Evolutionary conservation across 2,329 filamentous ascomycete genomes (phyloP).

Genomic region (Biscogniauxia sp.): DNA sequence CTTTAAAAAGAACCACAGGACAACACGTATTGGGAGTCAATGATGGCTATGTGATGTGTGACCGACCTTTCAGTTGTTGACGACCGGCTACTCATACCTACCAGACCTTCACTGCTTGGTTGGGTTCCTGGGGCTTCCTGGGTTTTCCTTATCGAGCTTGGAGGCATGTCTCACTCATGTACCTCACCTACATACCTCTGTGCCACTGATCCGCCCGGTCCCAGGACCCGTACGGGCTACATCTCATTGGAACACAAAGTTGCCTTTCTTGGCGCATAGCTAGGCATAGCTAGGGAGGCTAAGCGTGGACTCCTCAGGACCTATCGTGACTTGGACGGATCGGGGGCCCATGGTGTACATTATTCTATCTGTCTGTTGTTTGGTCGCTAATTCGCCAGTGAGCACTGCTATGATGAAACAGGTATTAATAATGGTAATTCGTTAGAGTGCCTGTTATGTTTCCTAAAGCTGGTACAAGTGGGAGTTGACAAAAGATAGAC

Average conservation of each 20-base stretch:
- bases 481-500: too few species aligned
- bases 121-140: too few species aligned
- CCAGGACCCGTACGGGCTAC: too few species aligned
- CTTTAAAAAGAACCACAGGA: not conserved
- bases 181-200: too few species aligned
- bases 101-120: not conserved
- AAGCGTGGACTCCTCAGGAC: not conserved
- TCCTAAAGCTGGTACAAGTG: too few species aligned
- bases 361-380: not conserved
- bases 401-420: too few species aligned
- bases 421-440: too few species aligned
- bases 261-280: constrained; percentile 1
- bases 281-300: not conserved
- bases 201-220: too few species aligned
- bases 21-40: not conserved
- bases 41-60: not conserved
- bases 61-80: not conserved
- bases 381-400: not conserved
- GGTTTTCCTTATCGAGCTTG: not conserved
- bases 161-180: not conserved
- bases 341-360: too few species aligned
- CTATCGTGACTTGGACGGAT: not conserved
- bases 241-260: not conserved
- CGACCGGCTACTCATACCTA: not conserved
- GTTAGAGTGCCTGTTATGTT: too few species aligned